These are phyloP conservation scores for Aureobasidium sp. DNA, from an alignment of 2,329 filamentous ascomycete species.

Conservation along the genomic window DNA sequence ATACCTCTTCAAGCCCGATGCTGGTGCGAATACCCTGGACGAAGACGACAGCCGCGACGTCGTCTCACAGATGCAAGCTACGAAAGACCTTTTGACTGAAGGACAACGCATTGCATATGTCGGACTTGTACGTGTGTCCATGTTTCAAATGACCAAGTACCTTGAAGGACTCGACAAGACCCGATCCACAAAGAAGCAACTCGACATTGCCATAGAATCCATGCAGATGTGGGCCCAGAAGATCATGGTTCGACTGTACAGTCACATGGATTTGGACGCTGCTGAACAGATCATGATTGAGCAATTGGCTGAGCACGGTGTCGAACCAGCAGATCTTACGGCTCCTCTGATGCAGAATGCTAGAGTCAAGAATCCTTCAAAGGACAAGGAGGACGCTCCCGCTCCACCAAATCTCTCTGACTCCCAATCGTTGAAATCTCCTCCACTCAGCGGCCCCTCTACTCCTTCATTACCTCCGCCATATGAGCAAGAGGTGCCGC, in stretches of 20 bases:
- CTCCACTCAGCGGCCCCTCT: conserved; percentile 29
- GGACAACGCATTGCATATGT: conserved; percentile 95
- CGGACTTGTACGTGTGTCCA: conserved; percentile 72
- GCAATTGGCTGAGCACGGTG: conserved; percentile 86
- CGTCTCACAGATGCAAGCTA: conserved; percentile 84
- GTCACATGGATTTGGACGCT: conserved; percentile 91
- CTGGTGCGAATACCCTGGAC: conserved; percentile 53
- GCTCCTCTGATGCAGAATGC: conserved; percentile 85
- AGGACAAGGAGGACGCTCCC: not conserved
- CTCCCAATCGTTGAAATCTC: conserved; percentile 17
- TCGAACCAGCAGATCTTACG: conserved; percentile 74
- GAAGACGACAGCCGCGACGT: conserved; percentile 75
- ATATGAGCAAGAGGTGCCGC: conserved; percentile 53
- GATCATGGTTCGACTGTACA: conserved; percentile 92
- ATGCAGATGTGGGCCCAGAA: conserved; percentile 96
- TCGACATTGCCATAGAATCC: conserved; percentile 62
- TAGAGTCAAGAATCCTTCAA: conserved; percentile 72
- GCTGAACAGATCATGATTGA: conserved; percentile 98
- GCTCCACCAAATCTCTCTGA: conserved; percentile 15
- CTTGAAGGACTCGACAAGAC: conserved; percentile 53
- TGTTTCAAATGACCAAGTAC: conserved; percentile 68
- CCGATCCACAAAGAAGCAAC: conserved; percentile 62
- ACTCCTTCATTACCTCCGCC: conserved; percentile 39
- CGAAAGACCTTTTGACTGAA: conserved; percentile 90
- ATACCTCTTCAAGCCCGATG: conserved; percentile 75